A percentile compares a stretch with the other conserved stretches of the same genome.
Evolutionary conservation across 108 stramenopile genomes (phyloP).

Genomic region (Skeletonema potamos): DNA sequence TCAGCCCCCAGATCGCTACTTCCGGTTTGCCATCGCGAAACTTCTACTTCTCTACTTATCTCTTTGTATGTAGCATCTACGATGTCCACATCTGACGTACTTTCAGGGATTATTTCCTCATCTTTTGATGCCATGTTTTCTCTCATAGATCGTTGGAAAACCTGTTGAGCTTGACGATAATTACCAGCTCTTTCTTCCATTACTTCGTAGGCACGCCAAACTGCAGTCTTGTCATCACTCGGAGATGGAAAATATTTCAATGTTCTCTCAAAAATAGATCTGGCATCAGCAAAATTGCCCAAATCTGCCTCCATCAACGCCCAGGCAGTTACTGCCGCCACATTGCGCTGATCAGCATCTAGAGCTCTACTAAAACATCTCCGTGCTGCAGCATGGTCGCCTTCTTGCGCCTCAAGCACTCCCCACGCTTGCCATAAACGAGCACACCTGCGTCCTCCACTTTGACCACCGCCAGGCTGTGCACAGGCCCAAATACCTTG

Average conservation of each 20-base stretch:
- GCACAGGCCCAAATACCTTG: slow-evolving; percentile 91
- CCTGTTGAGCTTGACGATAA: slow-evolving; percentile 54
- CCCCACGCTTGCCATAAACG: slow-evolving; percentile 93
- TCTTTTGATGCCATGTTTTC: slow-evolving; percentile 53
- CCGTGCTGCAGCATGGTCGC: slow-evolving; percentile 80
- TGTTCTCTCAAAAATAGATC: slow-evolving; percentile 68
- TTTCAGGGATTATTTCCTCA: slow-evolving; percentile 11
- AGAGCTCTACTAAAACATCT: slow-evolving; percentile 84
- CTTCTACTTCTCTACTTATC: slow-evolving; percentile 56
- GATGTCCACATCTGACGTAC: background rate
- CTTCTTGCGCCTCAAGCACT: slow-evolving; percentile 77
- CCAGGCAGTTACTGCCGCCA: slow-evolving; percentile 86
- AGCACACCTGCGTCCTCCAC: slow-evolving; percentile 82
- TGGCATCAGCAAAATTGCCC: slow-evolving; percentile 68
- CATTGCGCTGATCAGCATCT: slow-evolving; percentile 86
- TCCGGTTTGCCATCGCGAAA: slow-evolving; percentile 60
- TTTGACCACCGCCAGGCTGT: slow-evolving; percentile 75
- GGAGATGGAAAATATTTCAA: slow-evolving; percentile 67
- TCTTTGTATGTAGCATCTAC: background rate
- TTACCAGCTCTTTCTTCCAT: slow-evolving; percentile 80
- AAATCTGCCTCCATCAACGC: slow-evolving; percentile 77
- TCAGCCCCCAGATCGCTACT: slow-evolving; percentile 49
- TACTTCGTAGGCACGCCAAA: slow-evolving; percentile 81
- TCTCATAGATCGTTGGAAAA: slow-evolving; percentile 75
- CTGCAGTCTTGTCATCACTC: slow-evolving; percentile 65